Evolutionary conservation across 1,284 basidiomycete species (phyloP), one percentile per base, ranked within the genome.

Genomic region (Trametes versicolor): DNA sequence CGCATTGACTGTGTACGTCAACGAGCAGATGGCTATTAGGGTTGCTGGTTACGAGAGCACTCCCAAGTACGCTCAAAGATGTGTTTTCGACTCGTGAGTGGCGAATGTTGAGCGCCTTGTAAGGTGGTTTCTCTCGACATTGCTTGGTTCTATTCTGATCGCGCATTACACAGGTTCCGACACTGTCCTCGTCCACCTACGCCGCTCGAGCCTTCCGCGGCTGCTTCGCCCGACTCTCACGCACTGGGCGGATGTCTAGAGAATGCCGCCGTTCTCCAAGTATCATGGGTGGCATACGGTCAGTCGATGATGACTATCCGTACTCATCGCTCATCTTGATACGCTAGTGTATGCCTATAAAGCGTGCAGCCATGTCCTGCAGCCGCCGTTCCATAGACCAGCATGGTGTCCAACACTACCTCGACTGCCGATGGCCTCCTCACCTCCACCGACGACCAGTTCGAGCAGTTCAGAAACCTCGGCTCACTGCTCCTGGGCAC

Each of bases 401-500:
- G 36, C 48, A 62, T 57, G 61, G 27, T 29, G 27, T n/a, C 39
- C 21, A 17, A 5, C 15, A 15, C 32, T 13, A 45, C 25, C 54
- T 34, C 54, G 19, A 51, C 36, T 19, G 10, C 34, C 13, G 9
- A 29, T 17, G 34, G 41, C 13, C 10, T 21, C 10, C 9, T 47
- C 4, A 29, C 29, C 8, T 21, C 36, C 9, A 39, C 34, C 9
- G 43, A 21, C 19, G 50, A 21, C 19, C 27, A 53, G 9, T 5
- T 15, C 4, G 36, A 29, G 17, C 21, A 51, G 50, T 8, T 51
- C 4, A n/a, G 41, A 10, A 37, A 13, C 15, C 27, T 56, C 19
- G 54, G 27, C 4, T 21, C 54, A 2, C 45, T 67, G n/a, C 59
- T 67, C 56, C 34, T 67, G 4, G 62, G 62, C 29, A 60, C 65